A percentile compares a stretch with the other conserved stretches of the same genome.
phyloP scores from a whole-genome alignment of 164 flowering plant genomes.

The Protea cynaroides region DNA sequence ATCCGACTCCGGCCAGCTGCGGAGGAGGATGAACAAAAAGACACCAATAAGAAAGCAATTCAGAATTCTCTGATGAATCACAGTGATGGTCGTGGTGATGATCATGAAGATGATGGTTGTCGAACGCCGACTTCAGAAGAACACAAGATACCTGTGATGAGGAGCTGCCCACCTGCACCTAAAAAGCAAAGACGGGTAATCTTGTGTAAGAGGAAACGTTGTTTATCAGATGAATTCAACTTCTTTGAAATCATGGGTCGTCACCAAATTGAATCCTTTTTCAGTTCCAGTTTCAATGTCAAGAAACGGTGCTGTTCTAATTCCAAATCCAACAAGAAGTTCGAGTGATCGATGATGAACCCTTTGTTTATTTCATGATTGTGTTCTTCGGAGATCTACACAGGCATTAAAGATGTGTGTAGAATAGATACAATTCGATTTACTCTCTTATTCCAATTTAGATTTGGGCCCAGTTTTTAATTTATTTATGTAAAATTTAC shows the following conservation, averaged over 20 bases:
- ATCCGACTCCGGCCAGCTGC: neutral
- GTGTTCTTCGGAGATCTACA: neutral
- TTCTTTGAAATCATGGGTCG: conserved; percentile 17
- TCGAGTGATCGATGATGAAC: neutral
- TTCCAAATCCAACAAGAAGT: neutral
- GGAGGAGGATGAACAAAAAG: neutral
- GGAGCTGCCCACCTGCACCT: conserved; percentile 36
- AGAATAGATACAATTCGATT: neutral
- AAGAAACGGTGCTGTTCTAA: neutral
- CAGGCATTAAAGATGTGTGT: neutral
- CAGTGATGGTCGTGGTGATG: too few species aligned
- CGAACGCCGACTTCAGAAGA: conserved; percentile 25
- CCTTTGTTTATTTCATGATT: too few species aligned
- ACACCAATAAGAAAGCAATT: neutral
- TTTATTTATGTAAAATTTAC: too few species aligned
- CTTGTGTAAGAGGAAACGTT: conserved; percentile 23
- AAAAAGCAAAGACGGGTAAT: conserved; percentile 11
- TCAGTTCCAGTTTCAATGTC: neutral
- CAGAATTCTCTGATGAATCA: neutral
- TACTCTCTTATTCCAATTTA: neutral
- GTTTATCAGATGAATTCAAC: conserved; percentile 12
- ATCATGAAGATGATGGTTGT: conserved; percentile 1
- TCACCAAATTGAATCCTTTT: conserved; percentile 6
- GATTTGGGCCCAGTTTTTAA: neutral
- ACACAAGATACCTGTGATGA: conserved; percentile 23